Percentiles rank a stretch among this genome's conserved stretches.
phyloP scores from a whole-genome alignment of 2,329 filamentous ascomycete species.

The Acephala macrosclerotiorum region DNA sequence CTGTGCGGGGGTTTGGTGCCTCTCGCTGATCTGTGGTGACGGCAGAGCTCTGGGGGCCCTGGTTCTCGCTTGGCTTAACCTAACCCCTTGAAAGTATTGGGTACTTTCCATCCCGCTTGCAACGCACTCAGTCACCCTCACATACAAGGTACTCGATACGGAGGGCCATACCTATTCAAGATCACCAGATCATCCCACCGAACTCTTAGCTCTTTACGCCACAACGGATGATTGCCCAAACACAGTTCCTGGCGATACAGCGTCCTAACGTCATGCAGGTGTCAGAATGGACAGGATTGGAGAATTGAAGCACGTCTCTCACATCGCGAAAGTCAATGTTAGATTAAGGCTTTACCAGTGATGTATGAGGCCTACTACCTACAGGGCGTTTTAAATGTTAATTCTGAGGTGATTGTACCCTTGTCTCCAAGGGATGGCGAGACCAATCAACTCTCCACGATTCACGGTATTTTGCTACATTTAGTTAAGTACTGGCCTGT shows the following conservation, averaged over 20 bases:
- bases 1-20: background rate
- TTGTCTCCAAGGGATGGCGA: too few species aligned
- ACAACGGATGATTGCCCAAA: background rate
- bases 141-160: background rate
- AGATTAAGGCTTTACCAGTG: background rate
- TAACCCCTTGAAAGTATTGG: slow-evolving; percentile 10
- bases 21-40: background rate
- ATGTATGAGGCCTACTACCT: slow-evolving; percentile 1
- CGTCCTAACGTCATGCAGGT: slow-evolving; percentile 4
- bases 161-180: background rate
- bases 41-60: background rate
- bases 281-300: background rate
- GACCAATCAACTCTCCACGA: too few species aligned
- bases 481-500: too few species aligned
- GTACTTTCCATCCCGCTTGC: background rate
- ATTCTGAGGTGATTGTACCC: too few species aligned
- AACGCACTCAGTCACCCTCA: background rate
- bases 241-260: background rate
- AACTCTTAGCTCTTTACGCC: background rate
- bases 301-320: background rate
- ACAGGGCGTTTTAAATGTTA: too few species aligned
- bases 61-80: slow-evolving; percentile 1
- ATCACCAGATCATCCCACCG: background rate
- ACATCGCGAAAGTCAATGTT: background rate
- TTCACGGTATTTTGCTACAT: too few species aligned